These are phyloP conservation scores for Starmera amethionina DNA, from an alignment of 805 yeast genomes.

Conservation along the genomic window DNA sequence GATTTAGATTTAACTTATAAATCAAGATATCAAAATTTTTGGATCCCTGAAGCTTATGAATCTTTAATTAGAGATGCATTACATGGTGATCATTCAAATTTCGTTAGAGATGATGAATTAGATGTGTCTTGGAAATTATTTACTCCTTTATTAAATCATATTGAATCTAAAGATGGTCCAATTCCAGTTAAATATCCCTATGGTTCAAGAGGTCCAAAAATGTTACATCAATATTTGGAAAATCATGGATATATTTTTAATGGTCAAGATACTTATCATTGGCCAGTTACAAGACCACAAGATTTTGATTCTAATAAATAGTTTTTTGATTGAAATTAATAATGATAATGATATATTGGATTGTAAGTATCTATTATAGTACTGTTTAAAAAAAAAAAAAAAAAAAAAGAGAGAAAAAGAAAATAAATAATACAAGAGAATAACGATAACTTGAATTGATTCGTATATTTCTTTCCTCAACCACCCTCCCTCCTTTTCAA, in stretches of 20 bases:
- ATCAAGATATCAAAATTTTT: conserved; percentile 71
- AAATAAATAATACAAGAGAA: no score
- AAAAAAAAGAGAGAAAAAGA: no score
- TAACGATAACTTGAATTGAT: no score
- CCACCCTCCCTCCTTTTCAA: no score
- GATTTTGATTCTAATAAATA: background rate
- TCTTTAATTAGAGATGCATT: conserved; percentile 85
- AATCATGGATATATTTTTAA: conserved; percentile 67
- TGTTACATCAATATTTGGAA: conserved; percentile 48
- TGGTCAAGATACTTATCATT: conserved; percentile 60
- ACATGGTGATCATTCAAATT: conserved; percentile 91
- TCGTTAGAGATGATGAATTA: conserved; percentile 95
- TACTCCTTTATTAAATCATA: conserved; percentile 77
- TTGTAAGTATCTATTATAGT: no score
- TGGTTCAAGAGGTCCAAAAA: conserved; percentile 84
- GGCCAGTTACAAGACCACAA: conserved; percentile 72
- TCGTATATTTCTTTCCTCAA: no score
- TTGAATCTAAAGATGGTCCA: conserved; percentile 68
- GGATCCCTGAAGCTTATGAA: conserved; percentile 98
- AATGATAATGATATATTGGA: no score
- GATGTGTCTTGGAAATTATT: conserved; percentile 89
- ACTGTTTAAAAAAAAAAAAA: no score
- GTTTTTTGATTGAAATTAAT: no score
- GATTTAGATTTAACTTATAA: conserved; percentile 86
- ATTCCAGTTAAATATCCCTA: conserved; percentile 64